Evolutionary conservation across 495 filamentous ascomycete species (phyloP).

Genomic region (Aspergillus ellipticus): DNA sequence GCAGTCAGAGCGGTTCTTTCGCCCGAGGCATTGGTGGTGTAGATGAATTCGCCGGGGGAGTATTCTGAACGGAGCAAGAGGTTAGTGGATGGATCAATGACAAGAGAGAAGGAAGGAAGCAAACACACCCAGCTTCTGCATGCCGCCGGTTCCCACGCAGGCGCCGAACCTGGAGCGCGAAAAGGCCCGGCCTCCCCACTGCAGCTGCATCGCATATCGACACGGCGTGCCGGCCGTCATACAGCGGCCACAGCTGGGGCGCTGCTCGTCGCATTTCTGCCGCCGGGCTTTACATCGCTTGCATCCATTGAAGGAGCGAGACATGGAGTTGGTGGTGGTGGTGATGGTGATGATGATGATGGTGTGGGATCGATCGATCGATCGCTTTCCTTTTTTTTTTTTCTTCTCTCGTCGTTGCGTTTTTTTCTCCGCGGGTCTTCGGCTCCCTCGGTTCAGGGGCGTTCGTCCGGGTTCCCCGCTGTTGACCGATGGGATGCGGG

Average conservation of each 20-base stretch:
- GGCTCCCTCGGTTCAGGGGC: slow-evolving; percentile 1
- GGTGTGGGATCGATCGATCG: background rate
- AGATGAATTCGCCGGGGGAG: slow-evolving; percentile 47
- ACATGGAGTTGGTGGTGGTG: slow-evolving; percentile 30
- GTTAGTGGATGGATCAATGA: background rate
- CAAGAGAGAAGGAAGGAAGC: background rate
- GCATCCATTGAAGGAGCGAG: slow-evolving; percentile 44
- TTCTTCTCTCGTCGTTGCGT: background rate
- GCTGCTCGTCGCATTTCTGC: slow-evolving; percentile 44
- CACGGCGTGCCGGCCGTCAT: slow-evolving; percentile 18
- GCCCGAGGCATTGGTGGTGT: slow-evolving; percentile 33
- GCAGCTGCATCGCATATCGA: slow-evolving; percentile 26
- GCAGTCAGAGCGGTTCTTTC: too few species aligned
- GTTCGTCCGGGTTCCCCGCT: background rate
- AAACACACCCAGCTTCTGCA: slow-evolving; percentile 42
- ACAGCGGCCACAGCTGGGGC: slow-evolving; percentile 38
- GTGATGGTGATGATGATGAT: too few species aligned
- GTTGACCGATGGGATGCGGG: background rate
- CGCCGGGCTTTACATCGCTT: slow-evolving; percentile 46
- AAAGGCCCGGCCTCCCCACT: slow-evolving; percentile 32
- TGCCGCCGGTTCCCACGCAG: slow-evolving; percentile 39
- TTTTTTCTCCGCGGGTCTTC: slow-evolving; percentile 1
- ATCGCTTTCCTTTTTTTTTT: slow-evolving; percentile 8
- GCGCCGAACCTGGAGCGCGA: slow-evolving; percentile 46
- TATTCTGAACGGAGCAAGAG: slow-evolving; percentile 29